These are phyloP conservation scores for Dothistroma septosporum DNA, from an alignment of 2,329 filamentous ascomycete species.

Conservation along the genomic window DNA sequence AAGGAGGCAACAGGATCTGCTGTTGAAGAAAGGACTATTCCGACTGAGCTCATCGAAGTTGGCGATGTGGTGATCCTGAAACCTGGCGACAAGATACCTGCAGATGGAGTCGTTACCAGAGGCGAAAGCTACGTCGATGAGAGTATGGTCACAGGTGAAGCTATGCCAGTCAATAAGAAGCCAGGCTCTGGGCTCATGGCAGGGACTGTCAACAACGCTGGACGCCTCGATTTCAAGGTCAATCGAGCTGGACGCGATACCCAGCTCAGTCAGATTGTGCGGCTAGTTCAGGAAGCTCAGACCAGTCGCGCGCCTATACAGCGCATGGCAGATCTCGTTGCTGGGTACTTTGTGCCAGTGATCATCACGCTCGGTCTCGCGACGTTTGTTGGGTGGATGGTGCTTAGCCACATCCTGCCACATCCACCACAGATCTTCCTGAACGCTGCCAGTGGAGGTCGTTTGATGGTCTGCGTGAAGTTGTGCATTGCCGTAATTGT, in stretches of 20 bases:
- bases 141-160: conserved; percentile 97
- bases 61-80: conserved; percentile 89
- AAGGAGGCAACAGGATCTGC: conserved; percentile 52
- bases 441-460: conserved; percentile 75
- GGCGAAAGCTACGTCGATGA: conserved; percentile 94
- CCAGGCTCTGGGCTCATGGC: conserved; percentile 78
- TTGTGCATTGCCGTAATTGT: conserved; percentile 98
- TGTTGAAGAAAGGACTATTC: conserved; percentile 78
- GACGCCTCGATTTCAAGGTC: conserved; percentile 86
- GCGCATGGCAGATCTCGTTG: conserved; percentile 81
- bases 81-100: conserved; percentile 94
- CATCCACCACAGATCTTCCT: conserved; percentile 87
- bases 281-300: conserved; percentile 95
- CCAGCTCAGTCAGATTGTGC: conserved; percentile 95
- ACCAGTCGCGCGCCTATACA: conserved; percentile 93
- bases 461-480: conserved; percentile 93
- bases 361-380: conserved; percentile 79
- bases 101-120: conserved; percentile 79
- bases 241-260: conserved; percentile 91
- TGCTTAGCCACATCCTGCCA: conserved; percentile 78
- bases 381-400: conserved; percentile 91
- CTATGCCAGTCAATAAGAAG: conserved; percentile 88
- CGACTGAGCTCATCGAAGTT: conserved; percentile 89
- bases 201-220: conserved; percentile 91
- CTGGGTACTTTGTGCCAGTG: conserved; percentile 87